These are phyloP conservation scores for Fusarium sp. DNA, from an alignment of 2,329 filamentous ascomycete species.

Conservation along the genomic window DNA sequence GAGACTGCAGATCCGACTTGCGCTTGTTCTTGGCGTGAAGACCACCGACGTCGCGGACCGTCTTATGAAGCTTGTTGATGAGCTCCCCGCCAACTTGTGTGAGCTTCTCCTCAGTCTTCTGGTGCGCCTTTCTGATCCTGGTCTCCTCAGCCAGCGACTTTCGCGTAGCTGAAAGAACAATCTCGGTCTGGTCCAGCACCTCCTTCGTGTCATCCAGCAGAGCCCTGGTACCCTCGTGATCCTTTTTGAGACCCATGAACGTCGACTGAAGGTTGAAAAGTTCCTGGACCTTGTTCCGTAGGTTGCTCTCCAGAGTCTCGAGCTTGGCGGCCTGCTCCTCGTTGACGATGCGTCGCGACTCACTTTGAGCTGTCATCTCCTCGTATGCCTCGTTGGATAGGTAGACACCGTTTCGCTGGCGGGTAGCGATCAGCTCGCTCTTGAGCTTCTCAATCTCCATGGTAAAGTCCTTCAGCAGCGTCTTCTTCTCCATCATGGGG, in stretches of 20 bases:
- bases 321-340: constrained; percentile 95
- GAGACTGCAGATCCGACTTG: constrained; percentile 82
- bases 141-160: constrained; percentile 83
- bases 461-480: constrained; percentile 88
- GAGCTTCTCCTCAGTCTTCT: constrained; percentile 84
- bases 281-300: constrained; percentile 94
- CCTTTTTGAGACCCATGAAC: constrained; percentile 89
- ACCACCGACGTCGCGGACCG: constrained; percentile 82
- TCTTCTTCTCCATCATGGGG: constrained; percentile 91
- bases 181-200: constrained; percentile 87
- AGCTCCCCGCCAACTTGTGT: constrained; percentile 78
- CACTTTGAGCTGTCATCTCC: constrained; percentile 90
- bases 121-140: constrained; percentile 82
- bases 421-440: constrained; percentile 89
- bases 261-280: constrained; percentile 86
- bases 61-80: constrained; percentile 79
- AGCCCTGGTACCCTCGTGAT: constrained; percentile 80
- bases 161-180: constrained; percentile 81
- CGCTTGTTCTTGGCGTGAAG: constrained; percentile 88
- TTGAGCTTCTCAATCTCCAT: constrained; percentile 94
- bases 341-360: constrained; percentile 88
- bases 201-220: constrained; percentile 83
- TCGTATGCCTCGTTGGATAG: constrained; percentile 90
- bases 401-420: constrained; percentile 95
- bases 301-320: constrained; percentile 88